Evolutionary conservation across 768 basidiomycete species (phyloP).

Genomic region (Tremella mesenterica): DNA sequence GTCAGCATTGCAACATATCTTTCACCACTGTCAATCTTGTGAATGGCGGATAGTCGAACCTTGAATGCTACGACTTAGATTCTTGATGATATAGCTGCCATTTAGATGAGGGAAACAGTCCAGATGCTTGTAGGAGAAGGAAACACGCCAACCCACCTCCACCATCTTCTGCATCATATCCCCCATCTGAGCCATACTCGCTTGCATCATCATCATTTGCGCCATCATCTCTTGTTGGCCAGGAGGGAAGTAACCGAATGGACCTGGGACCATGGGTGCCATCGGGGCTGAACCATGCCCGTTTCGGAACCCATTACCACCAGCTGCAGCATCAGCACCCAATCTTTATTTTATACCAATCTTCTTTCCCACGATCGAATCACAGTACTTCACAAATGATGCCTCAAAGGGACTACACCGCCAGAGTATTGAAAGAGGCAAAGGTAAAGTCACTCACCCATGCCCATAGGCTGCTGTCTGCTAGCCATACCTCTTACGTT

Average conservation of each 20-base stretch:
- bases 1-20: slow-evolving; percentile 1
- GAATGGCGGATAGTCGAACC: background rate
- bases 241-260: slow-evolving; percentile 27
- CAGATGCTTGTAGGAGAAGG: background rate
- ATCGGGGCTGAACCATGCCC: slow-evolving; percentile 5
- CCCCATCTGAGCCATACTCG: slow-evolving; percentile 55
- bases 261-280: slow-evolving; percentile 17
- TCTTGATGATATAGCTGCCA: too few relatives aligned
- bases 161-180: slow-evolving; percentile 41
- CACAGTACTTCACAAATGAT: too few relatives aligned
- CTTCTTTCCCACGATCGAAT: slow-evolving; percentile 4
- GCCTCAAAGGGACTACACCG: too few relatives aligned
- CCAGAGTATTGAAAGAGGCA: too few relatives aligned
- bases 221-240: slow-evolving; percentile 61
- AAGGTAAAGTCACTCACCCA: too few relatives aligned
- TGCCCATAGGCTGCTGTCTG: too few relatives aligned
- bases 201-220: slow-evolving; percentile 85
- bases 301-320: slow-evolving; percentile 13
- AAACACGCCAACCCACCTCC: slow-evolving; percentile 12
- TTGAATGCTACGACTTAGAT: too few relatives aligned
- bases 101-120: background rate
- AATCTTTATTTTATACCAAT: slow-evolving; percentile 2
- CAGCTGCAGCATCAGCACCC: too few relatives aligned
- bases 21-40: background rate
- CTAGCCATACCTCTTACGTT: slow-evolving; percentile 15